phyloP scores from a whole-genome alignment of 352 stramenopile species.

The Globisporangium cylindrosporum region DNA sequence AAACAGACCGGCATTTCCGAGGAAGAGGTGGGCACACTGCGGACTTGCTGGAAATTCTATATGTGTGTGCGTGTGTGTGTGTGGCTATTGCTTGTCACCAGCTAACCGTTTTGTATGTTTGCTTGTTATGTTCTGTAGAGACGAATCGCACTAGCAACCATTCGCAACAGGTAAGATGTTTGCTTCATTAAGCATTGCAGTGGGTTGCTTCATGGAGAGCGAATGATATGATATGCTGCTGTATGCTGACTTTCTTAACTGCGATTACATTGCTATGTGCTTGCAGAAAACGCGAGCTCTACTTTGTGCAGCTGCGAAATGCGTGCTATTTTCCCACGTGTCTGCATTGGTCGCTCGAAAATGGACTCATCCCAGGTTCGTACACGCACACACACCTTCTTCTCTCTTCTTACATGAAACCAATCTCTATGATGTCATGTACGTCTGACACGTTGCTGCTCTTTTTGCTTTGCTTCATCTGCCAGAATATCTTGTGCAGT shows the following conservation, averaged over 20 bases:
- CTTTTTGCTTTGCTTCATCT: neutral
- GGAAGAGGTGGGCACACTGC: constrained; percentile 38
- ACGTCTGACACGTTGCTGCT: neutral
- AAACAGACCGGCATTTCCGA: constrained; percentile 46
- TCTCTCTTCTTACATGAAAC: neutral
- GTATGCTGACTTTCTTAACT: neutral
- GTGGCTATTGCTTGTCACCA: constrained; percentile 3
- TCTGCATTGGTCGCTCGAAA: constrained; percentile 78
- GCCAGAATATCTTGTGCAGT: constrained; percentile 63
- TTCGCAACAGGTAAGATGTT: constrained; percentile 38
- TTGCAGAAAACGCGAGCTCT: constrained; percentile 60
- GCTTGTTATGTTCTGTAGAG: constrained; percentile 26
- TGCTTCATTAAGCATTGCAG: neutral
- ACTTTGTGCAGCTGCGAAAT: constrained; percentile 79
- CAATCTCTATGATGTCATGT: neutral
- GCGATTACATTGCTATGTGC: neutral
- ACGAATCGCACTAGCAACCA: constrained; percentile 31
- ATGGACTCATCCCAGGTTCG: constrained; percentile 62
- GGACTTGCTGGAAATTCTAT: neutral
- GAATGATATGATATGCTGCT: neutral
- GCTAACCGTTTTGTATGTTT: neutral
- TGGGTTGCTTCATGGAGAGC: neutral
- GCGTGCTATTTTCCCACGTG: constrained; percentile 78
- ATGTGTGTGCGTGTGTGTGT: neutral
- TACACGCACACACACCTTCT: neutral